Percentiles rank a stretch among this genome's conserved stretches.
These are phyloP conservation scores for Pleurotus platypus DNA, from an alignment of 768 basidiomycete genomes.

Conservation along the genomic window DNA sequence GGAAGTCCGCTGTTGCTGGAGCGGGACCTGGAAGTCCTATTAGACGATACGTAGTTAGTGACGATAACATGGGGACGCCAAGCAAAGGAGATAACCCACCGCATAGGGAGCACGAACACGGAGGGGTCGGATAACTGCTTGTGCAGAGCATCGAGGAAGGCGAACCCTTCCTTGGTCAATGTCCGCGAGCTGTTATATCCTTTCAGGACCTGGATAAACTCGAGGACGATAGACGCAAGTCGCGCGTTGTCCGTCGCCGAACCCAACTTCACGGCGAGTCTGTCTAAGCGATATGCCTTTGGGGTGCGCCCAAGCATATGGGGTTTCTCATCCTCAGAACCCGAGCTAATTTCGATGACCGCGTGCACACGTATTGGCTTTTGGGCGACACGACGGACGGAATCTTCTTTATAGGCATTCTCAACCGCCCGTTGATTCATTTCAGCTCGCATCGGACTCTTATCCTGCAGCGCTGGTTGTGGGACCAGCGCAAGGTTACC, in stretches of 20 bases:
- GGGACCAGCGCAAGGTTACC: conserved; percentile 37
- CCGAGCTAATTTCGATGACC: conserved; percentile 47
- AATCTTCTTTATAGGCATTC: conserved; percentile 22
- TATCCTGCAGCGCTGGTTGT: conserved; percentile 13
- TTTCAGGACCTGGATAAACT: conserved; percentile 56
- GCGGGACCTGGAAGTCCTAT: conserved; percentile 32
- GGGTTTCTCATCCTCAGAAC: conserved; percentile 26
- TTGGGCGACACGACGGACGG: conserved; percentile 8
- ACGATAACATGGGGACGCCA: conserved; percentile 1
- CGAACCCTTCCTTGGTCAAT: conserved; percentile 67
- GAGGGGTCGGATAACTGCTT: conserved; percentile 72
- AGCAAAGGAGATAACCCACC: conserved; percentile 30
- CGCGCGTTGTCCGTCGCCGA: conserved; percentile 49
- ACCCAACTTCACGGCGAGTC: conserved; percentile 38
- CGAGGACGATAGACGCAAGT: conserved; percentile 51
- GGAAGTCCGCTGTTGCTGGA: conserved; percentile 33
- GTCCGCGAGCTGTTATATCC: conserved; percentile 63
- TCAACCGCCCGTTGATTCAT: conserved; percentile 11
- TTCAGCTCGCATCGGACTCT: not conserved
- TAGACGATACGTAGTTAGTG: conserved; percentile 10
- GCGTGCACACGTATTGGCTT: conserved; percentile 19
- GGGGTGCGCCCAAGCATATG: conserved; percentile 26
- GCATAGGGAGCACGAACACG: conserved; percentile 51
- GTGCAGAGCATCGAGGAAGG: conserved; percentile 64
- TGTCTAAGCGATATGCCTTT: conserved; percentile 53